phyloP scores from a whole-genome alignment of 805 yeast species.

The Wickerhamomyces rabaulensis region DNA sequence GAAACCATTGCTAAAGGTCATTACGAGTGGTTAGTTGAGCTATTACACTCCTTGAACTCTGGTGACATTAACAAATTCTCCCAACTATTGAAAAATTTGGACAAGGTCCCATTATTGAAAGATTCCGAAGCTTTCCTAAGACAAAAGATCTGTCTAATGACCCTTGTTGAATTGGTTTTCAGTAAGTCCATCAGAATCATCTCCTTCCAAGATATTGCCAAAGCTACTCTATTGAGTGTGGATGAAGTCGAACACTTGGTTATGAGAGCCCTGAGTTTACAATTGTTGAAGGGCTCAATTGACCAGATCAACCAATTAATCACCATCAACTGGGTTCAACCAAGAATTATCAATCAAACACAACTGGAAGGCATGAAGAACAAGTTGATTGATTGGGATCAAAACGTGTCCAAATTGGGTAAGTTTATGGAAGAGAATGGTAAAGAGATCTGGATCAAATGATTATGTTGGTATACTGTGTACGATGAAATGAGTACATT shows the following conservation, averaged over 20 bases:
- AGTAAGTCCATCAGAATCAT: conserved; percentile 70
- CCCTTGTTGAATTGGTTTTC: conserved; percentile 84
- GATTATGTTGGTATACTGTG: not conserved
- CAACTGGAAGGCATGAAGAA: conserved; percentile 76
- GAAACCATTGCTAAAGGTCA: conserved; percentile 40
- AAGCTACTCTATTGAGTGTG: conserved; percentile 56
- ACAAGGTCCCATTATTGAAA: conserved; percentile 50
- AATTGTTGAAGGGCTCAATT: conserved; percentile 81
- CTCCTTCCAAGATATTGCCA: conserved; percentile 66
- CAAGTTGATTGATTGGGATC: conserved; percentile 74
- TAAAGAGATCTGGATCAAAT: conserved; percentile 55
- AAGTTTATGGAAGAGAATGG: conserved; percentile 57
- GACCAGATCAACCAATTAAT: conserved; percentile 81
- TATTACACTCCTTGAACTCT: conserved; percentile 65
- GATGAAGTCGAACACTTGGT: conserved; percentile 82
- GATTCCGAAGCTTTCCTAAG: conserved; percentile 61
- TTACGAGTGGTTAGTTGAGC: conserved; percentile 65
- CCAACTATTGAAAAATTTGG: conserved; percentile 35
- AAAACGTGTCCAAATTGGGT: conserved; percentile 62
- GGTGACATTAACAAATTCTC: conserved; percentile 75
- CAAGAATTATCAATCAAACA: conserved; percentile 77
- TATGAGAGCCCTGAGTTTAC: conserved; percentile 84
- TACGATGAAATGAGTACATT: not conserved
- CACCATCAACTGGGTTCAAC: conserved; percentile 91
- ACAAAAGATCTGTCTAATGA: conserved; percentile 90